A percentile compares a stretch with the other conserved stretches of the same genome.
Conservation (phyloP, 106 monocot species). For the Posidonia australis region DNA sequence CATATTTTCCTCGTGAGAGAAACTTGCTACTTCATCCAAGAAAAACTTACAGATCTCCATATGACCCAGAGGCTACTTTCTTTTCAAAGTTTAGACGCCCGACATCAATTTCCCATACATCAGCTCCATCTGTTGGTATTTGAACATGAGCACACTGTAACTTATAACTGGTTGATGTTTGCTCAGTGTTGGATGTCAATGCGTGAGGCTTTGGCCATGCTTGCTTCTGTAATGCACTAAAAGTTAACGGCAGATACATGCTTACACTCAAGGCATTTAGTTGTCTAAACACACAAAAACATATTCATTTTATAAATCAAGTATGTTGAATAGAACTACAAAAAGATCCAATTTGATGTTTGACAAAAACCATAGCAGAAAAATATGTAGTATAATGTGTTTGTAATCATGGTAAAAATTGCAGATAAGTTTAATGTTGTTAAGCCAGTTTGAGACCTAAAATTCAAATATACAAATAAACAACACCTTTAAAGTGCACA, state of each 20-base stretch:
- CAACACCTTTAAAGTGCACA: too few species aligned
- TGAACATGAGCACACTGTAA: slow-evolving; percentile 7
- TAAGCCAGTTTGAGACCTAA: too few species aligned
- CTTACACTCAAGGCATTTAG: background rate
- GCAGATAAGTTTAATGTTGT: too few species aligned
- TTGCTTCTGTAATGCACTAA: slow-evolving; percentile 11
- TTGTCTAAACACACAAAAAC: too few species aligned
- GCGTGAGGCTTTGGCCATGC: background rate
- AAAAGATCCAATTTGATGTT: too few species aligned
- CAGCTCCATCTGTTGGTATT: slow-evolving; percentile 21
- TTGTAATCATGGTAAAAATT: too few species aligned
- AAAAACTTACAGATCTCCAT: slow-evolving; percentile 21
- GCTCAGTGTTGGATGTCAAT: background rate
- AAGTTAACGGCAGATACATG: background rate
- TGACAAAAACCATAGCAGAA: too few species aligned
- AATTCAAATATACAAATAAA: too few species aligned
- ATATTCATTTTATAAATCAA: too few species aligned
- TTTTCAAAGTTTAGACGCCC: slow-evolving; percentile 9
- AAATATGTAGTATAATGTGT: too few species aligned
- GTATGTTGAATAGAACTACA: too few species aligned
- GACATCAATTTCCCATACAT: slow-evolving; percentile 28
- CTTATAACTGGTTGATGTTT: slow-evolving; percentile 4
- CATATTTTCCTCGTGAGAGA: background rate
- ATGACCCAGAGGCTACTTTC: slow-evolving; percentile 24
- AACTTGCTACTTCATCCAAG: background rate